A percentile compares a stretch with the other conserved stretches of the same genome.
phyloP scores from a whole-genome alignment of 768 basidiomycete species.

The Chalciporus piperatus region DNA sequence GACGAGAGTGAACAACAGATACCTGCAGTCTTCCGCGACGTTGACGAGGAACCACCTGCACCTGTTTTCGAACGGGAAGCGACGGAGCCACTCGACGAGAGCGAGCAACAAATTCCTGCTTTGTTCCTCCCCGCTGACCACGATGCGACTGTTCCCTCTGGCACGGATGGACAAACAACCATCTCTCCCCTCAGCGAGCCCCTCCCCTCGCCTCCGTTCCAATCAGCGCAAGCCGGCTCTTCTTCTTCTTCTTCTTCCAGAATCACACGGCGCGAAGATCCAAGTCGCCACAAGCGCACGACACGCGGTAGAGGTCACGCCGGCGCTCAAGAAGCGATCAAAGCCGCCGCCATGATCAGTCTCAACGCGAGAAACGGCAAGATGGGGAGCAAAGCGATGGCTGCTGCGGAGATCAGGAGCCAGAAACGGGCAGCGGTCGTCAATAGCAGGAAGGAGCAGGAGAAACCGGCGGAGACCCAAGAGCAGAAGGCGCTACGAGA shows the following conservation, averaged over 20 bases:
- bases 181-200: not conserved
- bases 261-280: not conserved
- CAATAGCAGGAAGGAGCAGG: conserved; percentile 6
- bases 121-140: not conserved
- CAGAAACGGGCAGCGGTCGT: not conserved
- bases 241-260: no score
- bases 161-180: not conserved
- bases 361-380: not conserved
- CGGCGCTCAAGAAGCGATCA: not conserved
- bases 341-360: not conserved
- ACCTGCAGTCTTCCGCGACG: not conserved
- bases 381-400: not conserved
- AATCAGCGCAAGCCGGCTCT: not conserved
- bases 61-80: not conserved
- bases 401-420: not conserved
- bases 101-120: not conserved
- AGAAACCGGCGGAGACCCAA: not conserved
- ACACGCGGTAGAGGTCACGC: not conserved
- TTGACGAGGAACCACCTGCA: not conserved
- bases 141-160: not conserved
- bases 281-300: not conserved
- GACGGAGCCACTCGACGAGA: not conserved
- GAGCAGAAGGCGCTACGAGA: not conserved
- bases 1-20: not conserved
- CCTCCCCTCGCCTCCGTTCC: not conserved